phyloP scores from a whole-genome alignment of 176 grass and related monocot genomes.

The Cenchrus americanus region DNA sequence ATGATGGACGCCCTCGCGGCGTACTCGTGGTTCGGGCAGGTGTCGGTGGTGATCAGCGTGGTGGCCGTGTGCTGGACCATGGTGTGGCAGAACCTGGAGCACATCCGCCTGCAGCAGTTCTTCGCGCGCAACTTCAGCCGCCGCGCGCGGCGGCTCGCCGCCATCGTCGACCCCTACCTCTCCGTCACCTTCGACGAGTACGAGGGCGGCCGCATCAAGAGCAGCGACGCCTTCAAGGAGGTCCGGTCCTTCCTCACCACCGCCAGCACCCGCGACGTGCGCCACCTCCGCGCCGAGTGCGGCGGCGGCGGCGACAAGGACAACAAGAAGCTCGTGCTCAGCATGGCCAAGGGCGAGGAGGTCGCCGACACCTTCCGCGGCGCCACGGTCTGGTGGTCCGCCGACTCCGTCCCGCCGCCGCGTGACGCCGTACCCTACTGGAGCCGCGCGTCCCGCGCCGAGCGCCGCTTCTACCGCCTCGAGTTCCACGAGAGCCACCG shows the following conservation, averaged over 20 bases:
- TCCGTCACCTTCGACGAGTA: conserved; percentile 26
- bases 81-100: conserved; percentile 26
- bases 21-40: neutral
- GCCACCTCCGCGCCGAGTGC: conserved; percentile 30
- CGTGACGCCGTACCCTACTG: neutral
- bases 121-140: conserved; percentile 19
- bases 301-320: neutral
- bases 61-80: conserved; percentile 12
- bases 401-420: neutral
- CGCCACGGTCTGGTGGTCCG: conserved; percentile 35
- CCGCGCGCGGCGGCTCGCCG: conserved; percentile 6
- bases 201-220: conserved; percentile 35
- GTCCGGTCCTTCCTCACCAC: conserved; percentile 39
- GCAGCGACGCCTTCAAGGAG: conserved; percentile 40
- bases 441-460: neutral
- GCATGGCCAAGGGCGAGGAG: conserved; percentile 47
- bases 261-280: neutral
- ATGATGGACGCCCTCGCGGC: neutral
- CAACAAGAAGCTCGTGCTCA: conserved; percentile 5
- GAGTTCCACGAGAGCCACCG: conserved; percentile 36
- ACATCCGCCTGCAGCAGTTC: conserved; percentile 24
- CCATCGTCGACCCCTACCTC: conserved; percentile 31
- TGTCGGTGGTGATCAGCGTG: neutral
- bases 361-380: conserved; percentile 15
- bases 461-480: conserved; percentile 17